phyloP scores from a whole-genome alignment of 345 rosid species.

The Excoecaria cochinchinensis region DNA sequence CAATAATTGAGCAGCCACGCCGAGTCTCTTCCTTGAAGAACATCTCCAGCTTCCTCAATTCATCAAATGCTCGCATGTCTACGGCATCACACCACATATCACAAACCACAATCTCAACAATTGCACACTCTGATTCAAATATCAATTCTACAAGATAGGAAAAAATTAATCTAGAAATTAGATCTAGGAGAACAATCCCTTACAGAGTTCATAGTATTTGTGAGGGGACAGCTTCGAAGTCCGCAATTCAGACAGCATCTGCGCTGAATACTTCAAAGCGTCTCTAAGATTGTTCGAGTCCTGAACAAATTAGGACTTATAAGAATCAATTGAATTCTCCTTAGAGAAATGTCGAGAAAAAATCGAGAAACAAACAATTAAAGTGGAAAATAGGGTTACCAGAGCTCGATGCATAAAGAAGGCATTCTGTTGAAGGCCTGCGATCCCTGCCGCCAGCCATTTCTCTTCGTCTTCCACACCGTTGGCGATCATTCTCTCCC shows the following conservation, averaged over 20 bases:
- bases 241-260: slow-evolving; percentile 97
- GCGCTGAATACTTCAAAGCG: slow-evolving; percentile 96
- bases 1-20: slow-evolving; percentile 91
- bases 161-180: slow-evolving; percentile 3
- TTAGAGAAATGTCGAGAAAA: background rate
- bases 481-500: slow-evolving; percentile 64
- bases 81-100: slow-evolving; percentile 18
- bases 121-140: background rate
- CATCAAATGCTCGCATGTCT: slow-evolving; percentile 99
- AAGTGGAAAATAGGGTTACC: slow-evolving; percentile 42
- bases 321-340: background rate
- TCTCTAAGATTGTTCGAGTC: slow-evolving; percentile 95
- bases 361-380: slow-evolving; percentile 18
- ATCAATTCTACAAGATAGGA: background rate
- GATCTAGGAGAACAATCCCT: slow-evolving; percentile 35
- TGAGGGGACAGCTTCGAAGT: slow-evolving; percentile 98
- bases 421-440: slow-evolving; percentile 96
- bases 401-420: slow-evolving; percentile 97
- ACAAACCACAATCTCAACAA: slow-evolving; percentile 6
- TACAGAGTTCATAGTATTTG: slow-evolving; percentile 90
- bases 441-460: slow-evolving; percentile 92
- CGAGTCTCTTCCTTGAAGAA: slow-evolving; percentile 93
- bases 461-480: slow-evolving; percentile 95
- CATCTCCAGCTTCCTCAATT: slow-evolving; percentile 86
- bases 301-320: slow-evolving; percentile 48